These are phyloP conservation scores for Chrysopogon serrulatus DNA, from an alignment of 176 grass and related monocot genomes.

Conservation along the genomic window DNA sequence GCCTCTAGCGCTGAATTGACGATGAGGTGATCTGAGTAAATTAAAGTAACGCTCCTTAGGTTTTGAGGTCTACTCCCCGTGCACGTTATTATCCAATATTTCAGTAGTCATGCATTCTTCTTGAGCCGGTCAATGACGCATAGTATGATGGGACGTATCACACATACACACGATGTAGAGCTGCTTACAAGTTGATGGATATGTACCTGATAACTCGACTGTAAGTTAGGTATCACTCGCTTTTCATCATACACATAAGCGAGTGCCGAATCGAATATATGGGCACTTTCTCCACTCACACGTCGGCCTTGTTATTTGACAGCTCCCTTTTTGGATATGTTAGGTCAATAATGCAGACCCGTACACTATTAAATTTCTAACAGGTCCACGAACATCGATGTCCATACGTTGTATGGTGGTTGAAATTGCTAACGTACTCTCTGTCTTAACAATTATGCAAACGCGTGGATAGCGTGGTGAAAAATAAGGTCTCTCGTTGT, in stretches of 20 bases:
- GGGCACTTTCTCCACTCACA: background rate
- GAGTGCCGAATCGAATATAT: constrained; percentile 23
- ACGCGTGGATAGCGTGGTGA: no score
- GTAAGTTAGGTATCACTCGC: constrained; percentile 40
- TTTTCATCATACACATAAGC: constrained; percentile 10
- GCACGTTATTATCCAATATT: background rate
- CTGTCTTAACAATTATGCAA: no score
- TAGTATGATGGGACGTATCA: background rate
- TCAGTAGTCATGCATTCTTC: background rate
- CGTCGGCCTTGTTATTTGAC: background rate
- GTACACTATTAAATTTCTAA: background rate
- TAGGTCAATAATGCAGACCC: constrained; percentile 32
- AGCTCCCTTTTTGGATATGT: constrained; percentile 17
- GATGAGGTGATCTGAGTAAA: no score
- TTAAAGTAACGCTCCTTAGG: no score
- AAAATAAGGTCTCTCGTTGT: no score
- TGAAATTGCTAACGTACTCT: no score
- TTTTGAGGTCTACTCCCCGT: no score
- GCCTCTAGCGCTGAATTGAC: no score
- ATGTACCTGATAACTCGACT: background rate
- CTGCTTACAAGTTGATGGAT: background rate
- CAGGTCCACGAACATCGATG: background rate
- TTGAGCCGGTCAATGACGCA: background rate
- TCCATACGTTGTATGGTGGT: background rate
- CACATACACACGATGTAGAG: background rate